Percentiles rank a stretch among this genome's conserved stretches.
phyloP scores from a whole-genome alignment of 2,329 filamentous ascomycete genomes.

The Penicillium expansum region DNA sequence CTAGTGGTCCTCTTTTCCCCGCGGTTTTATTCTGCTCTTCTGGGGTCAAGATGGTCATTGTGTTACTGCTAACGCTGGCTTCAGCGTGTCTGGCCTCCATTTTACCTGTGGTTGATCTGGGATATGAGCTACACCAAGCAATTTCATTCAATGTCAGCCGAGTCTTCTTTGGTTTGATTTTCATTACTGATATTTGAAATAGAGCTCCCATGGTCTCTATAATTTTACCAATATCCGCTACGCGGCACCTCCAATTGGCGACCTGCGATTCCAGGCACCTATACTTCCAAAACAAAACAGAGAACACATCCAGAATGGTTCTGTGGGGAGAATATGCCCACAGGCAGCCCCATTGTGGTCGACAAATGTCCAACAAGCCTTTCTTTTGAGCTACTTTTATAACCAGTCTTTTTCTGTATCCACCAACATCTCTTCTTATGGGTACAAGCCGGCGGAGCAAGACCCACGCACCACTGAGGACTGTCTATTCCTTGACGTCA shows the following conservation, averaged over 20 bases:
- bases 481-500: slow-evolving; percentile 40
- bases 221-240: slow-evolving; percentile 59
- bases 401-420: slow-evolving; percentile 18
- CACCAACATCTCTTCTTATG: slow-evolving; percentile 23
- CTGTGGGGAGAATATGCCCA: slow-evolving; percentile 44
- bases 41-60: slow-evolving; percentile 7
- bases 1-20: background rate
- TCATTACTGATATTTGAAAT: background rate
- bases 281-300: slow-evolving; percentile 44
- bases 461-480: slow-evolving; percentile 35
- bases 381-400: slow-evolving; percentile 18
- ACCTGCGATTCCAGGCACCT: slow-evolving; percentile 52
- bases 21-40: background rate
- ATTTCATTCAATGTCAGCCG: slow-evolving; percentile 20
- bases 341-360: slow-evolving; percentile 49
- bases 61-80: slow-evolving; percentile 13
- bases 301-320: slow-evolving; percentile 47
- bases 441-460: slow-evolving; percentile 12
- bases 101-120: slow-evolving; percentile 50
- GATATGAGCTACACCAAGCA: slow-evolving; percentile 53
- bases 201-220: slow-evolving; percentile 44
- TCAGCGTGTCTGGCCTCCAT: slow-evolving; percentile 19
- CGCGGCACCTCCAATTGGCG: slow-evolving; percentile 52
- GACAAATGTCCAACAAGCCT: slow-evolving; percentile 17
- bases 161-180: background rate